Base-by-base conservation (phyloP, 441 rosid species). In the Populus trichocarpa region DNA sequence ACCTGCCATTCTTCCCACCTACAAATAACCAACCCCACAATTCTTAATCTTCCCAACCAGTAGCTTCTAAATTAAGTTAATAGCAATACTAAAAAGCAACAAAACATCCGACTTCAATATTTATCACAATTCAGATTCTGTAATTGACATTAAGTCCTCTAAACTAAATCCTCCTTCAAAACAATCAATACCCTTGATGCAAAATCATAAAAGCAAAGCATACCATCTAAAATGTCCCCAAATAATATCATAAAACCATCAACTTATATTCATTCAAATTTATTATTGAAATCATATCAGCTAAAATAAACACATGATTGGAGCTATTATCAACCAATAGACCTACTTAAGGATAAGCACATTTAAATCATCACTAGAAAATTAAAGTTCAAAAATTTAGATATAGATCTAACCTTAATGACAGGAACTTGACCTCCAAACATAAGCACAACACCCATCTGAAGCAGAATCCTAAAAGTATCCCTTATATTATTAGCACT, bases 381-480 rank as follows among this genome's bases (percentile, higher is more conserved):
- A 7, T 28, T 59, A n/a, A 23, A 64, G 22, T 65, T 14, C 1
- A 8, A n/a, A 32, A 33, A 8, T 38, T 18, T 5, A 59, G 33
- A 74, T 38, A 68, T 63, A n/a, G 63, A 86, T 67, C 79, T 67
- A 26, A 92, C 96, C 94, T 91, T 91, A 35, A 91, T 79, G 18
- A 91, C 83, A 1, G 94, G 96, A 72, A 91, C 79, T 82, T 91
- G 96, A 3, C 91, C 93, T 6, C 96, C 96, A 70, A 90, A 91
- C 69, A 84, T 90, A 18, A 91, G 91, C n/a, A 90, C 95, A 78
- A 77, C 89, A 33, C 95, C 76, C 94, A 91, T 91, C 88, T 91
- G 93, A 75, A 90, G 86, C 74, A 91, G 8, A 67, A 91, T 77
- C 72, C 94, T 87, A 64, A 91, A 89, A n/a, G 93, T 91, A 59